These are phyloP conservation scores for Populus simonii DNA, from an alignment of 345 rosid species.

Conservation along the genomic window DNA sequence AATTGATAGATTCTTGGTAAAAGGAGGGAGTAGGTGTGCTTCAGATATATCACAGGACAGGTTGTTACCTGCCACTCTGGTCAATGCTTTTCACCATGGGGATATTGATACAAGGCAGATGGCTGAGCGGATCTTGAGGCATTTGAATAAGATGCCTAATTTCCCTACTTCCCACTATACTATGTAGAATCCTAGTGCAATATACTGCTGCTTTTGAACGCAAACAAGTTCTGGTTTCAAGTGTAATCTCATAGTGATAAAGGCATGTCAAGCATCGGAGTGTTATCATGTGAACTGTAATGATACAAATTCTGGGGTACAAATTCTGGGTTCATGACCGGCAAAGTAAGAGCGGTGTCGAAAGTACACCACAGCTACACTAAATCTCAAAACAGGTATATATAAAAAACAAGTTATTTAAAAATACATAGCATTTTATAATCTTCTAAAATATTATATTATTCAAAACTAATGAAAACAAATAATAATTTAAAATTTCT, in stretches of 20 bases:
- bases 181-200: slow-evolving; percentile 19
- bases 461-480: no score
- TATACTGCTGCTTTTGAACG: neutral
- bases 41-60: slow-evolving; percentile 73
- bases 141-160: slow-evolving; percentile 70
- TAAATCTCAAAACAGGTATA: no score
- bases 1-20: slow-evolving; percentile 69
- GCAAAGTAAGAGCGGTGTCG: no score
- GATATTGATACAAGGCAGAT: slow-evolving; percentile 68
- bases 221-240: neutral
- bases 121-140: slow-evolving; percentile 77
- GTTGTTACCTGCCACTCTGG: slow-evolving; percentile 55
- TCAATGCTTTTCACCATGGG: slow-evolving; percentile 76
- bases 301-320: no score
- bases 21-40: slow-evolving; percentile 53
- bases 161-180: slow-evolving; percentile 35
- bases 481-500: no score
- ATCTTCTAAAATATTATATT: no score
- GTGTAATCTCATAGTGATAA: neutral
- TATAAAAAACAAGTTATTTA: no score
- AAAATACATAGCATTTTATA: no score
- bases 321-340: no score
- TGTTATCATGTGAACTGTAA: neutral
- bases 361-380: fast-evolving
- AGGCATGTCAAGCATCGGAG: neutral